Evolutionary conservation across 495 filamentous ascomycete genomes (phyloP).

Genomic region (Thermochaetoides thermophila): DNA sequence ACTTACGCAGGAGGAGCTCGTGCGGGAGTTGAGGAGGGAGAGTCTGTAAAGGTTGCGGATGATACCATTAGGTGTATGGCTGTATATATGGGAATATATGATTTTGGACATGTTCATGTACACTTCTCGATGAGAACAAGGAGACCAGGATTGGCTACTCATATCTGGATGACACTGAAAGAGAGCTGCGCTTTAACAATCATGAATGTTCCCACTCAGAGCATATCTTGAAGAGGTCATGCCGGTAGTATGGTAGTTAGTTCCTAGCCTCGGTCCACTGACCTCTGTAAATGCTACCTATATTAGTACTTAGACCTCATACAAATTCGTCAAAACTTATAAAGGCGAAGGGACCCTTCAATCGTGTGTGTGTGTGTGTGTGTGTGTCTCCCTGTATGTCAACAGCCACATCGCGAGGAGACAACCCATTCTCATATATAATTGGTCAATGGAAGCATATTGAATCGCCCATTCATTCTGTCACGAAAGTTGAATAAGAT

Average conservation of each 20-base stretch:
- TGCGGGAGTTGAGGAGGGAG: neutral
- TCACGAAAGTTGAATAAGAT: too few species aligned
- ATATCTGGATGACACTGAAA: neutral
- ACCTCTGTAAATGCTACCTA: neutral
- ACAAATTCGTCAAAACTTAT: neutral
- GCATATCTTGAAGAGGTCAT: neutral
- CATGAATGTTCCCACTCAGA: neutral
- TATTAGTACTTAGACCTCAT: neutral
- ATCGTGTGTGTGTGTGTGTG: too few species aligned
- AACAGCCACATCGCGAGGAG: slow-evolving; percentile 22
- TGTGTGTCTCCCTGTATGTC: neutral
- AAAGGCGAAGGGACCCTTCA: neutral
- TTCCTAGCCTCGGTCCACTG: neutral
- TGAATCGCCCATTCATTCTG: too few species aligned
- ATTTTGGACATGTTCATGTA: neutral
- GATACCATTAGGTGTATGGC: neutral
- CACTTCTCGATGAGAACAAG: neutral
- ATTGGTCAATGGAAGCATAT: too few species aligned
- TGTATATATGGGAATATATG: neutral
- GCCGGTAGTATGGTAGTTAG: neutral
- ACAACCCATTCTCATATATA: too few species aligned
- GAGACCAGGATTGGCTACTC: neutral
- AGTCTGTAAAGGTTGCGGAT: neutral
- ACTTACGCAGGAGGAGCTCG: neutral
- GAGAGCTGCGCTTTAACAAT: neutral